Conservation (phyloP, 345 rosid species). For the Melastoma malabathricum region DNA sequence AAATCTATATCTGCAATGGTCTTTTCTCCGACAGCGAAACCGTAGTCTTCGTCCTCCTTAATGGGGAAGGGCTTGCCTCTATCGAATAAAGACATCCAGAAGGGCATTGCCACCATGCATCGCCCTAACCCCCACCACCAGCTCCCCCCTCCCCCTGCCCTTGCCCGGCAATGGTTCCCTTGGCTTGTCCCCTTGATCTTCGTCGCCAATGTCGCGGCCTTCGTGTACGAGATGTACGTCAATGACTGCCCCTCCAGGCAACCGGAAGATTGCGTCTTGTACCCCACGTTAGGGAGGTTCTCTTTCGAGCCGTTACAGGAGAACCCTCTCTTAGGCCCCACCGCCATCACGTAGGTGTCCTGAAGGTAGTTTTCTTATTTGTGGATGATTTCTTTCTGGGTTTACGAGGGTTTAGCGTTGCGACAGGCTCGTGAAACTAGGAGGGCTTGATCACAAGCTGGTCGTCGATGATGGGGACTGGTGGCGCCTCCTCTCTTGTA, state of each 20-base stretch:
- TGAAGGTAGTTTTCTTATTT: background rate
- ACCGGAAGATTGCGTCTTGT: constrained; percentile 8
- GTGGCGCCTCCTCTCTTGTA: constrained; percentile 71
- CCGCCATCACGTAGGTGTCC: constrained; percentile 39
- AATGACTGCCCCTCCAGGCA: constrained; percentile 47
- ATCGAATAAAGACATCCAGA: constrained; percentile 15
- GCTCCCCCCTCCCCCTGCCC: constrained; percentile 32
- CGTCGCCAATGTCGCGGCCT: constrained; percentile 24
- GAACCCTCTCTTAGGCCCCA: constrained; percentile 59
- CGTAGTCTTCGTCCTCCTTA: constrained; percentile 12
- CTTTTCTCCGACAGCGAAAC: background rate
- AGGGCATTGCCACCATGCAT: constrained; percentile 5
- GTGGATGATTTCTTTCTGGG: background rate
- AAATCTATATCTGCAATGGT: background rate
- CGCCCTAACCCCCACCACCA: constrained; percentile 4
- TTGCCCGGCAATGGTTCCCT: constrained; percentile 39
- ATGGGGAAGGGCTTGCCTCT: constrained; percentile 29
- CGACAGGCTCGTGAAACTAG: constrained; percentile 53
- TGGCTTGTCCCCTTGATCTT: constrained; percentile 66
- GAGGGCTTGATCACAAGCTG: constrained; percentile 51
- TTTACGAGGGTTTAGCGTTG: background rate
- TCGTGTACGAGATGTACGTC: constrained; percentile 44
- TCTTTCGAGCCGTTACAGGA: constrained; percentile 37
- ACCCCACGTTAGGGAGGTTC: constrained; percentile 28
- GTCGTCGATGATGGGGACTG: constrained; percentile 40